Base-by-base conservation (phyloP, 345 rosid genomes). In the Populus simonii region DNA sequence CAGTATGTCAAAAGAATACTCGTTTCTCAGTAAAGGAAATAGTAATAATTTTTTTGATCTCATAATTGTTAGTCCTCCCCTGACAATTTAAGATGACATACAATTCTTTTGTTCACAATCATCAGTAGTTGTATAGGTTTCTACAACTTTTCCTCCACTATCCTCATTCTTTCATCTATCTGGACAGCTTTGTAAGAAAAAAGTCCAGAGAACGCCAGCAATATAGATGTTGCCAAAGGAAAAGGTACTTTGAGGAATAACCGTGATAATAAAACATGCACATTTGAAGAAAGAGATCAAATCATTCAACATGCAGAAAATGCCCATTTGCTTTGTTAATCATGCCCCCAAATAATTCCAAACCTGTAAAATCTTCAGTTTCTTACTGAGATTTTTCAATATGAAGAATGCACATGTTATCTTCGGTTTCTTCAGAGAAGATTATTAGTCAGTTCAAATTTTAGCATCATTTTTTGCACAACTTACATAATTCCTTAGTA, bases 401-500 rank as follows among this genome's bases (percentile, higher is more conserved):
- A 66, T 18, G 11, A n/a, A 59, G 13, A 59, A n/a, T n/a, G 63
- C 63, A n/a, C 15, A 9, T 0, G 13, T 9, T n/a, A n/a, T 57
- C 63, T 57, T n/a, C 15, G 16, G 51, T 29, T 75, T 66, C 35
- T 12, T 33, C 71, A 12, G 25, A 12, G 17, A 70, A 31, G 22
- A 67, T 65, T 47, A 31, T 23, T 75, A 17, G 27, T 53, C 12
- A 38, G 29, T 51, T 51, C 11, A 13, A 25, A 4, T 61, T 36
- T 74, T 10, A 61, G n/a, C 20, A 59, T 22, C 43, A n/a, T 39
- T 33, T 43, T 51, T 66, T 57, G 62, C 66, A 47, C 11, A 38
- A 75, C 17, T 39, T 67, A 75, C 36, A 51, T 25, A 47, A 51
- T 75, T 53, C 57, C 66, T 36, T 20, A 77, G 18, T 23, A 36